These are phyloP conservation scores for Phytophthora colocasiae DNA, from an alignment of 352 stramenopile genomes.

Conservation along the genomic window DNA sequence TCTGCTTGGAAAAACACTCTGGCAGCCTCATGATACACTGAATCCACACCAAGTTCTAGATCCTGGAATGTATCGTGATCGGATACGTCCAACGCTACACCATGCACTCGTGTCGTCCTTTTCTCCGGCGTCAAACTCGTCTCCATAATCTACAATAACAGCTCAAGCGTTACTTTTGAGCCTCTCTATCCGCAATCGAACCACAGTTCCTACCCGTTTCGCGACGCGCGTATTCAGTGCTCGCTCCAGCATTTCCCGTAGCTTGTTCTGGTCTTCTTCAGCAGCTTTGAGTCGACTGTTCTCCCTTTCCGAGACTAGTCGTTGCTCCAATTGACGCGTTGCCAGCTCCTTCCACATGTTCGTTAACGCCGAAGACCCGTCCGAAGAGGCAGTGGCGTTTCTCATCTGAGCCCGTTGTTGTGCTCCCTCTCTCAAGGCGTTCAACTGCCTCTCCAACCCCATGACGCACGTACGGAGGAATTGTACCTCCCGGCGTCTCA, in stretches of 20 bases:
- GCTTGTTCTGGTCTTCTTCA: constrained; percentile 39
- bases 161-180: background rate
- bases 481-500: constrained; percentile 39
- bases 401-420: constrained; percentile 15
- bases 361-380: constrained; percentile 12
- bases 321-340: constrained; percentile 38
- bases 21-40: constrained; percentile 44
- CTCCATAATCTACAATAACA: constrained; percentile 31
- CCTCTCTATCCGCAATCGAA: background rate
- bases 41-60: constrained; percentile 39
- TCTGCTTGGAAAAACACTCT: constrained; percentile 37
- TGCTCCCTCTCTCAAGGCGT: constrained; percentile 16
- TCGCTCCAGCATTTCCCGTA: constrained; percentile 40
- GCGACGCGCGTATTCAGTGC: constrained; percentile 41
- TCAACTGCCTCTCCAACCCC: constrained; percentile 27
- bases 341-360: constrained; percentile 40
- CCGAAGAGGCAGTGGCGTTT: background rate
- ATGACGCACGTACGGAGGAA: constrained; percentile 27
- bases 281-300: constrained; percentile 38
- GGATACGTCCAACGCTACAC: constrained; percentile 24
- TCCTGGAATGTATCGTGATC: constrained; percentile 46
- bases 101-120: constrained; percentile 35
- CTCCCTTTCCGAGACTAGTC: constrained; percentile 39
- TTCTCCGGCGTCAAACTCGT: constrained; percentile 33
- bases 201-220: constrained; percentile 18